A percentile compares a stretch with the other conserved stretches of the same genome.
These are phyloP conservation scores for Urochloa ruziziensis DNA, from an alignment of 176 grass and related monocot species.

Conservation along the genomic window DNA sequence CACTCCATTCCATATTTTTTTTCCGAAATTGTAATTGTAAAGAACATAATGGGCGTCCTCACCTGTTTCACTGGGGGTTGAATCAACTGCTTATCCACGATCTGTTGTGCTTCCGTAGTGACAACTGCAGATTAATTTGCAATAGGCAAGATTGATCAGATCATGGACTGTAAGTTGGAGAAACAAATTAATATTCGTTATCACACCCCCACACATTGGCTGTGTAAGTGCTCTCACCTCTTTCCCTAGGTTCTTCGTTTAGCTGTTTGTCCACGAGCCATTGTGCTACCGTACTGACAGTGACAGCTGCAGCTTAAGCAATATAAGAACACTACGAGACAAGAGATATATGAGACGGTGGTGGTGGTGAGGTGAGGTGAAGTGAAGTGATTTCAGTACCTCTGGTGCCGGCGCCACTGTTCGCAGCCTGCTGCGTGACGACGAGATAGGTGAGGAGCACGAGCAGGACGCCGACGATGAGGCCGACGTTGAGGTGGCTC, in stretches of 20 bases:
- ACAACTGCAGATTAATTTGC: neutral
- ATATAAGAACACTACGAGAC: too few species aligned
- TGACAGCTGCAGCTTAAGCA: neutral
- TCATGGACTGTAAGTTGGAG: neutral
- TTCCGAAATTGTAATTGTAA: neutral
- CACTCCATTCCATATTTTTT: too few species aligned
- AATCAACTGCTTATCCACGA: neutral
- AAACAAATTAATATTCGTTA: neutral
- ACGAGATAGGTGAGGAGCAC: conserved; percentile 61
- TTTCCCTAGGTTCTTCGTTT: neutral
- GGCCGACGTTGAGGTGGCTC: conserved; percentile 36
- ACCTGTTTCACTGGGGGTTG: neutral
- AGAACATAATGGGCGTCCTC: neutral
- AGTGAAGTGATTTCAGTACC: neutral
- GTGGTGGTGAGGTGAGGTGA: neutral
- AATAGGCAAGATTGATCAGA: neutral
- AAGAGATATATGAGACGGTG: too few species aligned
- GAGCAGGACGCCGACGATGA: conserved; percentile 52
- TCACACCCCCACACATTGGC: neutral
- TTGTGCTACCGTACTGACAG: neutral
- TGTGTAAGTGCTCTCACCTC: neutral
- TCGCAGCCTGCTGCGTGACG: conserved; percentile 40
- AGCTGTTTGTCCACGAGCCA: neutral
- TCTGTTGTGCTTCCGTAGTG: neutral
- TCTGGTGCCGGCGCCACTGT: neutral